A percentile compares a stretch with the other conserved stretches of the same genome.
phyloP scores from a whole-genome alignment of 192 early-diverging fungal species.

The Podila clonocystis region DNA sequence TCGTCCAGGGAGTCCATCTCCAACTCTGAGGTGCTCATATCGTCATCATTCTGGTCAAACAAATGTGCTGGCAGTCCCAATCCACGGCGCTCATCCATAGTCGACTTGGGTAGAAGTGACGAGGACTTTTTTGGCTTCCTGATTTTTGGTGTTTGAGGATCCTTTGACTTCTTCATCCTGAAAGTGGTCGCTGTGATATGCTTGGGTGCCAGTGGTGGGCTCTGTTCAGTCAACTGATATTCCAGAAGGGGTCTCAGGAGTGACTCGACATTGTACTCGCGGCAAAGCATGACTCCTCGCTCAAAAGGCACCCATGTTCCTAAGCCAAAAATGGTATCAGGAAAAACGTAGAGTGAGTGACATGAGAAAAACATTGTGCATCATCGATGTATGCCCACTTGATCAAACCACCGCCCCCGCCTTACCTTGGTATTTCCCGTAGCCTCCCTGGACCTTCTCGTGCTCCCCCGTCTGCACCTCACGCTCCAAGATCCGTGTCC shows the following conservation, averaged over 20 bases:
- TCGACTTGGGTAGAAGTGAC: constrained; percentile 18
- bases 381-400: background rate
- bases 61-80: constrained; percentile 8
- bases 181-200: constrained; percentile 60
- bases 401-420: background rate
- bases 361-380: background rate
- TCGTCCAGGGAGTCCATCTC: constrained; percentile 22
- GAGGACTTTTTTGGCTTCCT: background rate
- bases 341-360: background rate
- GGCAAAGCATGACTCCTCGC: constrained; percentile 82
- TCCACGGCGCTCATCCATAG: background rate
- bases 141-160: constrained; percentile 40
- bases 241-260: constrained; percentile 84
- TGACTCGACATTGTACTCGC: constrained; percentile 80
- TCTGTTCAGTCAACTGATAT: constrained; percentile 68
- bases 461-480: constrained; percentile 89
- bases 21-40: constrained; percentile 36
- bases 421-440: constrained; percentile 98
- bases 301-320: constrained; percentile 87
- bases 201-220: constrained; percentile 66
- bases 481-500: constrained; percentile 94
- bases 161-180: constrained; percentile 55
- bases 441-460: constrained; percentile 98
- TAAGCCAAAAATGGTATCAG: constrained; percentile 7
- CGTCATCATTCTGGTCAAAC: constrained; percentile 36